Evolutionary conservation across 2,329 filamentous ascomycete species (phyloP).

Genomic region (Trichoderma lentiforme): DNA sequence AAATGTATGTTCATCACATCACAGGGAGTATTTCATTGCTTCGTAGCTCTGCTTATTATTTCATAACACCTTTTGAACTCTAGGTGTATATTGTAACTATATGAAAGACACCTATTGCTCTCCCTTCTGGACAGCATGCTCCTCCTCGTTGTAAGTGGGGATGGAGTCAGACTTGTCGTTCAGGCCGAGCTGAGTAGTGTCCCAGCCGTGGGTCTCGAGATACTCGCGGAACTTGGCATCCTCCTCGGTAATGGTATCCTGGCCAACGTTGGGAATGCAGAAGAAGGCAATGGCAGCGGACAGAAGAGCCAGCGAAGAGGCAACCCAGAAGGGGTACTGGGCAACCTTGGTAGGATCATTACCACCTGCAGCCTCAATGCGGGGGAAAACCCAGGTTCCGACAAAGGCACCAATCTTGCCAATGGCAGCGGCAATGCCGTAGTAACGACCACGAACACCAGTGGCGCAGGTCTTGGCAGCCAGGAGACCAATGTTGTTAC

Average conservation of each 20-base stretch:
- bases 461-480: constrained; percentile 87
- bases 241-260: constrained; percentile 80
- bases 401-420: constrained; percentile 83
- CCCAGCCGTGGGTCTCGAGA: constrained; percentile 71
- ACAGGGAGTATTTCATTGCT: neutral
- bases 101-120: neutral
- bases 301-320: constrained; percentile 71
- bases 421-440: constrained; percentile 66
- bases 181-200: constrained; percentile 56
- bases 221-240: constrained; percentile 73
- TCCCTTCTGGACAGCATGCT: constrained; percentile 13
- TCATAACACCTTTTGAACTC: neutral
- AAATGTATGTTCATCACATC: neutral
- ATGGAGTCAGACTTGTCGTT: constrained; percentile 21
- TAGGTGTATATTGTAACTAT: neutral
- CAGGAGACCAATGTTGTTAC: constrained; percentile 85
- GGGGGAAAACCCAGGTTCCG: constrained; percentile 77
- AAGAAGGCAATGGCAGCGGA: constrained; percentile 59
- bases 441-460: constrained; percentile 73
- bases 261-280: constrained; percentile 71
- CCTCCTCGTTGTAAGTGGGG: constrained; percentile 10
- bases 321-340: constrained; percentile 90
- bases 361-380: constrained; percentile 62
- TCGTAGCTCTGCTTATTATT: neutral
- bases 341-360: constrained; percentile 55